A percentile compares a stretch with the other conserved stretches of the same genome.
Evolutionary conservation across 2,329 filamentous ascomycete species (phyloP).

Genomic region (Fusarium poae): DNA sequence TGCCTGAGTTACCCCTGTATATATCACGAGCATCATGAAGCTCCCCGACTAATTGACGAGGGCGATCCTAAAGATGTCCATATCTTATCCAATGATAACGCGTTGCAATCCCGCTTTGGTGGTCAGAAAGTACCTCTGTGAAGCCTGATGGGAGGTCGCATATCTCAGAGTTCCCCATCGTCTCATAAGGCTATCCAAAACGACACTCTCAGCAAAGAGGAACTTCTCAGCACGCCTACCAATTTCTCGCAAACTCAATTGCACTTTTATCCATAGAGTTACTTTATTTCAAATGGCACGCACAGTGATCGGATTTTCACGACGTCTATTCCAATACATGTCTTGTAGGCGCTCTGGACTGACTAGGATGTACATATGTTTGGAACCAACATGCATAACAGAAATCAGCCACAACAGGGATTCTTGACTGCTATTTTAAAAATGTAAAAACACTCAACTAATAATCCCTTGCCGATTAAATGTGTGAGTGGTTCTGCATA

Average conservation of each 20-base stretch:
- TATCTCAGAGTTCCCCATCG: background rate
- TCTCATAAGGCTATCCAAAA: background rate
- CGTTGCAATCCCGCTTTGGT: accelerated
- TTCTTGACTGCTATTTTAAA: background rate
- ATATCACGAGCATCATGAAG: background rate
- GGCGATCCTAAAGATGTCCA: background rate
- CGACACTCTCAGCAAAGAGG: background rate
- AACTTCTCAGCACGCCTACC: background rate
- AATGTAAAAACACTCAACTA: background rate
- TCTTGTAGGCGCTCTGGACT: background rate
- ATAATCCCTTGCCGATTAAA: background rate
- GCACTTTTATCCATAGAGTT: slow-evolving; percentile 1
- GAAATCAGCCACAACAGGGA: background rate
- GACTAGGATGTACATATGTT: background rate
- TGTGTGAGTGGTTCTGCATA: no score
- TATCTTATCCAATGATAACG: accelerated
- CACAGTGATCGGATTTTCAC: background rate
- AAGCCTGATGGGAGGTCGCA: background rate
- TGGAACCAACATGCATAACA: slow-evolving; percentile 24
- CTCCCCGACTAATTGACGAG: background rate
- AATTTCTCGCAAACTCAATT: background rate
- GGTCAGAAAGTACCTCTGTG: background rate
- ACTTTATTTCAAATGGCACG: accelerated
- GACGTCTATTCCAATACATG: background rate
- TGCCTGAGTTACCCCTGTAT: background rate